phyloP scores from a whole-genome alignment of 2,329 filamentous ascomycete genomes.

The Fusarium agapanthi region DNA sequence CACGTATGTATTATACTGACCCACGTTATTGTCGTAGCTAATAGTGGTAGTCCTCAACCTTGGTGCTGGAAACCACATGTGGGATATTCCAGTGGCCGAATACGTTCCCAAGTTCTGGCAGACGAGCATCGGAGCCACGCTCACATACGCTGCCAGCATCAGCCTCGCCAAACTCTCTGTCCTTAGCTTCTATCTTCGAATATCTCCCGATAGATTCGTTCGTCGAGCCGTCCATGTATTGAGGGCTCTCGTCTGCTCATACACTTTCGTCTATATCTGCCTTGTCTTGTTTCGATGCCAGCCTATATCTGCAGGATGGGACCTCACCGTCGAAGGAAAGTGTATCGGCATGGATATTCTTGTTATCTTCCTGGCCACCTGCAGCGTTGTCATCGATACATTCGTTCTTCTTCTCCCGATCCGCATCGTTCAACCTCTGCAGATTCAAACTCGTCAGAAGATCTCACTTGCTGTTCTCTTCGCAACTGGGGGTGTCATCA shows the following conservation, averaged over 20 bases:
- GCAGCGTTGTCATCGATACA: slow-evolving; percentile 58
- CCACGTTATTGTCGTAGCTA: rapidly evolving
- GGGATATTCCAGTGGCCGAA: slow-evolving; percentile 35
- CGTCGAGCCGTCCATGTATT: slow-evolving; percentile 31
- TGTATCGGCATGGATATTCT: slow-evolving; percentile 52
- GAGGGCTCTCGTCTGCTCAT: slow-evolving; percentile 50
- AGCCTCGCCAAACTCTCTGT: slow-evolving; percentile 55
- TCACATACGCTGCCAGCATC: slow-evolving; percentile 53
- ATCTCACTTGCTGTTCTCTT: slow-evolving; percentile 58
- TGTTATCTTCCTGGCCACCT: slow-evolving; percentile 37
- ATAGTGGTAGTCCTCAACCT: slow-evolving; percentile 34
- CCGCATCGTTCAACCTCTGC: slow-evolving; percentile 53
- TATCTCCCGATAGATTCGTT: slow-evolving; percentile 42
- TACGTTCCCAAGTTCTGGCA: slow-evolving; percentile 42
- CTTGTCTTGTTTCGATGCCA: slow-evolving; percentile 53
- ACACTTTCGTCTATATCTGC: slow-evolving; percentile 52
- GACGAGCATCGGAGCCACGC: slow-evolving; percentile 48
- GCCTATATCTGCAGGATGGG: slow-evolving; percentile 55
- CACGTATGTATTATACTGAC: slow-evolving; percentile 25
- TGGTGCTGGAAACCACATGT: slow-evolving; percentile 43
- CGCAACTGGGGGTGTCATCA: slow-evolving; percentile 47
- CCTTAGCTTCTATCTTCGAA: slow-evolving; percentile 56
- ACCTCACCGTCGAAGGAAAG: slow-evolving; percentile 46
- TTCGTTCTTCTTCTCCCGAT: slow-evolving; percentile 57
- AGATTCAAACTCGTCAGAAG: slow-evolving; percentile 59